phyloP scores from a whole-genome alignment of 768 basidiomycete genomes.

The Boletus subparvulus region DNA sequence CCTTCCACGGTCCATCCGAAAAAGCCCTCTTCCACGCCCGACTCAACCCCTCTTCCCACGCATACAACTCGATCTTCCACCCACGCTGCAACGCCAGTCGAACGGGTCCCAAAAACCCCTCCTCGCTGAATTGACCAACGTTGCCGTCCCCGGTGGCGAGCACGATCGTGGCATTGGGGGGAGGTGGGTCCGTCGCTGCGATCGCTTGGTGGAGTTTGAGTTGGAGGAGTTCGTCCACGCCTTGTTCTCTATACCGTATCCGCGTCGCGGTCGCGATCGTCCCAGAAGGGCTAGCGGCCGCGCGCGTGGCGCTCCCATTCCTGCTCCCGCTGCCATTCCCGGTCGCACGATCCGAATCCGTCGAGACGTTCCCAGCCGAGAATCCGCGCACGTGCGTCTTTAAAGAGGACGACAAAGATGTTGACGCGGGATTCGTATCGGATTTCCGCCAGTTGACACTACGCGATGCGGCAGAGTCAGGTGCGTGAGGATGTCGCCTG shows the following conservation, averaged over 20 bases:
- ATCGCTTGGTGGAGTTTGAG: constrained; percentile 89
- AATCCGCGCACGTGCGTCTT: constrained; percentile 17
- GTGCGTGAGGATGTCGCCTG: constrained; percentile 30
- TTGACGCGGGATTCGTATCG: constrained; percentile 5
- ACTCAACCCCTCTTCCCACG: constrained; percentile 85
- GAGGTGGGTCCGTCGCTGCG: constrained; percentile 64
- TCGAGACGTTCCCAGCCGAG: constrained; percentile 23
- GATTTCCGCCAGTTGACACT: constrained; percentile 23
- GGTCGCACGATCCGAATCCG: constrained; percentile 25
- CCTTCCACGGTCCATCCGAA: constrained; percentile 46
- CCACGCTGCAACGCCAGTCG: constrained; percentile 83
- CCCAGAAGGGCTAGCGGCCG: constrained; percentile 16
- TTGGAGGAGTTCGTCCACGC: constrained; percentile 93
- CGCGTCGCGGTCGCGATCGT: constrained; percentile 32
- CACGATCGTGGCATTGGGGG: constrained; percentile 72
- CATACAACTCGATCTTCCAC: constrained; percentile 94
- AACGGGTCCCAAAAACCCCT: constrained; percentile 89
- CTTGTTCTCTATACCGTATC: constrained; percentile 81
- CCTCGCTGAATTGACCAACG: constrained; percentile 87
- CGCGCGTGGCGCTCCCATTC: constrained; percentile 11
- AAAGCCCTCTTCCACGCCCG: constrained; percentile 75
- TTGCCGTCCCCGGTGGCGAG: constrained; percentile 95
- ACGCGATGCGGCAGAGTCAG: constrained; percentile 16
- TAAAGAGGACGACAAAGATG: neutral
- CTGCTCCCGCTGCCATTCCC: constrained; percentile 4